Evolutionary conservation across 169 alveolate species (phyloP).

Genomic region (Babesia bovis): DNA sequence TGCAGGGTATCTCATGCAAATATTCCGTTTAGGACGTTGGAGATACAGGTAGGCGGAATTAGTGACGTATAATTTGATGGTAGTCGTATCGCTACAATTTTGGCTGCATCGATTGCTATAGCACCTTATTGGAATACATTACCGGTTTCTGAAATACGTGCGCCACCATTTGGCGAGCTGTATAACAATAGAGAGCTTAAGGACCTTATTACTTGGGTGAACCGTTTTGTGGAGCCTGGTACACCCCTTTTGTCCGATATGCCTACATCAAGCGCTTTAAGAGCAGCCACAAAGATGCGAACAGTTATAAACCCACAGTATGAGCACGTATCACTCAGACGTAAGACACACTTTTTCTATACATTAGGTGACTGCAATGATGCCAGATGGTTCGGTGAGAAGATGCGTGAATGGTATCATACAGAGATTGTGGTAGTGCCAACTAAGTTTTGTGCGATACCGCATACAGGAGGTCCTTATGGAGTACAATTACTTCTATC

Average conservation of each 20-base stretch:
- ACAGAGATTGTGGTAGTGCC: conserved; percentile 42
- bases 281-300: conserved; percentile 14
- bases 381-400: conserved; percentile 48
- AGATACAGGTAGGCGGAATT: background rate
- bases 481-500: conserved; percentile 9
- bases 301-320: conserved; percentile 54
- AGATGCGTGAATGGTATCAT: conserved; percentile 26
- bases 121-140: conserved; percentile 15
- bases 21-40: conserved; percentile 1
- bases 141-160: conserved; percentile 24
- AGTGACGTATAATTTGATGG: background rate
- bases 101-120: conserved; percentile 6
- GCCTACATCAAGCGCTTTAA: conserved; percentile 55
- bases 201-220: conserved; percentile 50
- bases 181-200: conserved; percentile 16
- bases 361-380: conserved; percentile 49
- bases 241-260: conserved; percentile 43
- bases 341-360: conserved; percentile 43
- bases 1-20: conserved; percentile 4
- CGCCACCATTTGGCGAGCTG: conserved; percentile 41
- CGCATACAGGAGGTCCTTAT: conserved; percentile 5
- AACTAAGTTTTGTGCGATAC: conserved; percentile 27
- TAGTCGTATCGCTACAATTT: background rate
- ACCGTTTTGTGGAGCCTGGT: conserved; percentile 22
- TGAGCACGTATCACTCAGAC: conserved; percentile 36